Conservation (phyloP, 257 asterid genomes). For the Solanum tarijense region DNA sequence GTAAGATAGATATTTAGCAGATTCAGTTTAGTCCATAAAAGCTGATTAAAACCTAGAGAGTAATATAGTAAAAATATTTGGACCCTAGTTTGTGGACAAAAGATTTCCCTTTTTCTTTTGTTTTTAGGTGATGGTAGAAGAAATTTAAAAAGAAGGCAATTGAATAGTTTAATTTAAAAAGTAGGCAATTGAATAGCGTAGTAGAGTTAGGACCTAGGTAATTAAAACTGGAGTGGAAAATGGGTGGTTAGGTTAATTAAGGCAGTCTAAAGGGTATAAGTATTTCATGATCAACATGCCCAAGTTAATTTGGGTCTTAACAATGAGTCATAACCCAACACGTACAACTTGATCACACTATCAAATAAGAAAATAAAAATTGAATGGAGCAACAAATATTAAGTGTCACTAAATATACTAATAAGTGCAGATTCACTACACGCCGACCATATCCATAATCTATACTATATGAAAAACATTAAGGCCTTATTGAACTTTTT, state of each 20-base stretch:
- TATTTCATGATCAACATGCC: neutral
- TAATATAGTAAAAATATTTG: neutral
- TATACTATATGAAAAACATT: neutral
- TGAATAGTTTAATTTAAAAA: neutral
- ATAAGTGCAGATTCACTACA: neutral
- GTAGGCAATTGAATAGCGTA: neutral
- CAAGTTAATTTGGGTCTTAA: neutral
- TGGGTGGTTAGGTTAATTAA: neutral
- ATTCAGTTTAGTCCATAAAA: neutral
- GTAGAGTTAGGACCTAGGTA: neutral
- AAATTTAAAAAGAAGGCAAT: neutral
- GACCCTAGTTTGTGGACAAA: neutral
- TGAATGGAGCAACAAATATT: neutral
- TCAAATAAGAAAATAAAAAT: neutral
- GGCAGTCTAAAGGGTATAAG: neutral
- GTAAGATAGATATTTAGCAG: neutral
- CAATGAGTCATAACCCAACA: neutral
- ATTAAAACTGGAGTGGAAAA: neutral
- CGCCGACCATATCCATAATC: neutral
- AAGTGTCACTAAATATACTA: neutral
- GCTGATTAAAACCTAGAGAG: neutral
- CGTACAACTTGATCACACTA: neutral
- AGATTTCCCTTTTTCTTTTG: neutral
- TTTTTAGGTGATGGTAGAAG: neutral
- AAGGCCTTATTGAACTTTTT: neutral